Evolutionary conservation across 2,329 filamentous ascomycete species (phyloP).

Genomic region (Aspergillus sp.): DNA sequence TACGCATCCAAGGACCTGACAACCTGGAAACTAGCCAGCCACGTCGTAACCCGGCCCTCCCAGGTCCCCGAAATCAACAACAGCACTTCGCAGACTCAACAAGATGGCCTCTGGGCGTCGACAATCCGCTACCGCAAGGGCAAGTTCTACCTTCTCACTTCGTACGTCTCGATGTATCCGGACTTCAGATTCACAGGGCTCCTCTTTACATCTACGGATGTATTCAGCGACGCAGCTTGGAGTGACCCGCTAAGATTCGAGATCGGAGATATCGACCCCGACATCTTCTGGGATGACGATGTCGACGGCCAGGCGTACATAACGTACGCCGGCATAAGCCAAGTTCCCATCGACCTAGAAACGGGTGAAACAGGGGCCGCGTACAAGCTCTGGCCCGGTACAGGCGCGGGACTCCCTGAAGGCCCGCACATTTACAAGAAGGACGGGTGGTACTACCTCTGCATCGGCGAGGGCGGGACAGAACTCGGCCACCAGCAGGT

Average conservation of each 20-base stretch:
- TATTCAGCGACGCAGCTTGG: slow-evolving; percentile 21
- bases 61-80: slow-evolving; percentile 43
- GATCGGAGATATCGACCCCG: slow-evolving; percentile 24
- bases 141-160: slow-evolving; percentile 43
- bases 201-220: slow-evolving; percentile 21
- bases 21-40: slow-evolving; percentile 25
- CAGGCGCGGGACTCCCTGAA: slow-evolving; percentile 44
- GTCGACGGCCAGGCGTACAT: slow-evolving; percentile 15
- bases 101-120: slow-evolving; percentile 47
- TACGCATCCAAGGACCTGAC: slow-evolving; percentile 50
- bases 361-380: slow-evolving; percentile 19
- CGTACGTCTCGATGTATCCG: slow-evolving; percentile 30
- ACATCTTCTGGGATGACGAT: slow-evolving; percentile 31
- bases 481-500: slow-evolving; percentile 32
- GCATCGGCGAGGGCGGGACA: slow-evolving; percentile 34
- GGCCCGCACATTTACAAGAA: slow-evolving; percentile 38
- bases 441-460: slow-evolving; percentile 37
- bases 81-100: slow-evolving; percentile 17
- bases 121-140: slow-evolving; percentile 46
- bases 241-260: slow-evolving; percentile 19
- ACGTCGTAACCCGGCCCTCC: slow-evolving; percentile 28
- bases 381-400: slow-evolving; percentile 50
- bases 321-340: slow-evolving; percentile 18
- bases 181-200: slow-evolving; percentile 20
- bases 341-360: slow-evolving; percentile 34